Evolutionary conservation across 768 basidiomycete species (phyloP).

Genomic region (Pisolithus albus): DNA sequence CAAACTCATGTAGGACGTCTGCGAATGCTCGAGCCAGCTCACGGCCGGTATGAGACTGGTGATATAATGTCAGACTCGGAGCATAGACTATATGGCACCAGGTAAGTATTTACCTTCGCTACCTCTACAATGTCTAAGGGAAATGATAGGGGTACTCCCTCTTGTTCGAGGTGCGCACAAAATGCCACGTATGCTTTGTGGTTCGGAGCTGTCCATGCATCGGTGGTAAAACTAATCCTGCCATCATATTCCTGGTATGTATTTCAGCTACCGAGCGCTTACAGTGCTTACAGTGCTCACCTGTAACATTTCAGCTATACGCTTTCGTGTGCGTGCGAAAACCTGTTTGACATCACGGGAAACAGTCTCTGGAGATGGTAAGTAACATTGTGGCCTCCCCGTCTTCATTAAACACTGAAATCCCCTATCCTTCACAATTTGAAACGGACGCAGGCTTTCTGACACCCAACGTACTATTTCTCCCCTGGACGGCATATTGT

Average conservation of each 20-base stretch:
- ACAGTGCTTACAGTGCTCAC: constrained; percentile 11
- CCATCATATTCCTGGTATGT: constrained; percentile 23
- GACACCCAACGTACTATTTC: constrained; percentile 31
- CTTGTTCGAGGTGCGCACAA: no score
- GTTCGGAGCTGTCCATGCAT: constrained; percentile 25
- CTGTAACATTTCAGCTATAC: constrained; percentile 24
- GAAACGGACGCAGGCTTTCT: constrained; percentile 27
- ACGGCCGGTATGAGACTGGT: no score
- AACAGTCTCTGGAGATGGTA: constrained; percentile 30
- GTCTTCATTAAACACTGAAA: constrained; percentile 19
- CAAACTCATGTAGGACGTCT: no score
- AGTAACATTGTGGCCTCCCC: constrained; percentile 16
- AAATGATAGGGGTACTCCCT: no score
- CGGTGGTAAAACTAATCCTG: constrained; percentile 21
- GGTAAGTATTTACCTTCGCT: no score
- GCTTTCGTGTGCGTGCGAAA: constrained; percentile 14
- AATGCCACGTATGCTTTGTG: constrained; percentile 13
- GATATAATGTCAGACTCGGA: no score
- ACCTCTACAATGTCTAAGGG: no score
- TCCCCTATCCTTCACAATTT: constrained; percentile 28
- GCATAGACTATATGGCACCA: no score
- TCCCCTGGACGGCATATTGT: constrained; percentile 10
- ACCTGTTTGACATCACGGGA: constrained; percentile 24
- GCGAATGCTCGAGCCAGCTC: no score
- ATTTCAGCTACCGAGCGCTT: no score